Conservation (phyloP, 2,329 filamentous ascomycete species). For the Coleophoma eucalyptorum region DNA sequence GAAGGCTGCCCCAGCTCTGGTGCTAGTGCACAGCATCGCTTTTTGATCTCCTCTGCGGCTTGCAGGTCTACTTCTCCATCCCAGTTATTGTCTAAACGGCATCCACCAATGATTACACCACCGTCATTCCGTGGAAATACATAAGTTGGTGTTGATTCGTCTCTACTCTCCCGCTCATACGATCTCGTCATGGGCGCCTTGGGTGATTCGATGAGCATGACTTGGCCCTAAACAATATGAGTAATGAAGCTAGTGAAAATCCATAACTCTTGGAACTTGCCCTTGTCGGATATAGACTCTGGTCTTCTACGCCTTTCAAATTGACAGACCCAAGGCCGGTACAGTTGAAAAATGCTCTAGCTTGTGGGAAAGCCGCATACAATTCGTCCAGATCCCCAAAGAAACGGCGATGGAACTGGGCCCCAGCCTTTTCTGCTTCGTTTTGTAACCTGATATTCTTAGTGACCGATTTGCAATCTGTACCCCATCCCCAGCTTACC, state of each 20-base stretch:
- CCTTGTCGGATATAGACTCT: constrained; percentile 9
- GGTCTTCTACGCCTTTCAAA: constrained; percentile 13
- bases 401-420: neutral
- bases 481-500: neutral
- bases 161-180: neutral
- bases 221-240: neutral
- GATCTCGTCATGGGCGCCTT: neutral
- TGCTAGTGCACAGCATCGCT: constrained; percentile 48
- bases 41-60: constrained; percentile 61
- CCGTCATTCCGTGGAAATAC: neutral
- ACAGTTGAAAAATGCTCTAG: constrained; percentile 8
- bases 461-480: neutral
- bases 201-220: neutral
- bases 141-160: neutral
- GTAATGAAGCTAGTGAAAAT: too few relatives aligned
- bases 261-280: neutral
- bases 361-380: neutral
- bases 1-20: constrained; percentile 54
- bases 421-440: neutral
- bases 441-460: neutral
- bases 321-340: constrained; percentile 8
- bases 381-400: neutral
- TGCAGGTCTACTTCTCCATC: constrained; percentile 57
- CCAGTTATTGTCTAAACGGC: constrained; percentile 55
- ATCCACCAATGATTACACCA: constrained; percentile 23